Percentiles rank a stretch among this genome's conserved stretches.
phyloP scores from a whole-genome alignment of 208 protist species.

The Leishmania guyanensis region DNA sequence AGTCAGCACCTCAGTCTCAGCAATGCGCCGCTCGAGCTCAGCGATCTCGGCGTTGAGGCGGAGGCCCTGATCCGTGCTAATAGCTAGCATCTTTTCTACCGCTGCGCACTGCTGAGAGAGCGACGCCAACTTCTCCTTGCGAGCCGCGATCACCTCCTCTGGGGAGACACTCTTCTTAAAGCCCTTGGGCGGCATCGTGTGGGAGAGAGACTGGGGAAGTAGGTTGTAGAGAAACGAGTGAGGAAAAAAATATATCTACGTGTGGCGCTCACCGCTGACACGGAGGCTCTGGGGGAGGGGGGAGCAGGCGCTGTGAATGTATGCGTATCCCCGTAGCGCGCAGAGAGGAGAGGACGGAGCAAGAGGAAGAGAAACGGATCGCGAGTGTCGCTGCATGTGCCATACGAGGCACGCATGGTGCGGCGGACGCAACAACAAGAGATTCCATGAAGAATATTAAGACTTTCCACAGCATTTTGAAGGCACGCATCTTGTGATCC shows the following conservation, averaged over 20 bases:
- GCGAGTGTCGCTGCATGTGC: not conserved
- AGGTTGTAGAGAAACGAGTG: not conserved
- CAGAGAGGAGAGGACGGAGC: not conserved
- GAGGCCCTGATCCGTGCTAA: constrained; percentile 74
- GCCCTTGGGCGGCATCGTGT: constrained; percentile 30
- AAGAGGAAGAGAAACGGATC: not conserved
- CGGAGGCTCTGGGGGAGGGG: not conserved
- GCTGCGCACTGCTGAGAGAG: constrained; percentile 66
- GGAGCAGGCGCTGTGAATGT: not conserved
- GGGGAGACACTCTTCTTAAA: constrained; percentile 56
- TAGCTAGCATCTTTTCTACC: constrained; percentile 81
- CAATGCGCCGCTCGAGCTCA: constrained; percentile 57
- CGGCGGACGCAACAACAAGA: not conserved
- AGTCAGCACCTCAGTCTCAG: constrained; percentile 59
- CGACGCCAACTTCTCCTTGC: constrained; percentile 54
- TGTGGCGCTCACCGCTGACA: not conserved
- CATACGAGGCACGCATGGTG: not conserved
- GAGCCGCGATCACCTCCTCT: constrained; percentile 68
- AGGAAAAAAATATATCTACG: not conserved
- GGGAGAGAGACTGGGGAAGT: not conserved
- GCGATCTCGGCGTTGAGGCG: constrained; percentile 53
- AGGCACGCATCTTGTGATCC: not conserved
- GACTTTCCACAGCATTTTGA: not conserved
- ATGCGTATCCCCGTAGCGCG: not conserved
- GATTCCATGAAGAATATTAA: not conserved